Conservation (phyloP, 228 moss, liverwort and hornwort species). For the Sphagnum magellanicum region DNA sequence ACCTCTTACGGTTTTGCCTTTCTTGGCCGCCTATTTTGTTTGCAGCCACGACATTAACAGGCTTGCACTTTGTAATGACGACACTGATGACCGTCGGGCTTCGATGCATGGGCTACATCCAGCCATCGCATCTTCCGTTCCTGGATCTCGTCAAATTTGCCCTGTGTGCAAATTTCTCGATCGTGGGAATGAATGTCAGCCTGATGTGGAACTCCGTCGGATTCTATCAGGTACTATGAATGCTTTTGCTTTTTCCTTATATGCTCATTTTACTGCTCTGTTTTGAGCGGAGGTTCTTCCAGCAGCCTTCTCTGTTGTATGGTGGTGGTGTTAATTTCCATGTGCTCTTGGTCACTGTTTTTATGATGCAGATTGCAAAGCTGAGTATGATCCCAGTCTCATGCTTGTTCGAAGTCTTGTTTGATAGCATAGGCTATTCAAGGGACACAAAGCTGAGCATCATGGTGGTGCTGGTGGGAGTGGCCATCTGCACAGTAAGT, state of each 20-base stretch:
- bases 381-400: constrained; percentile 61
- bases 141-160: constrained; percentile 50
- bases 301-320: no score
- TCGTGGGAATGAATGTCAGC: constrained; percentile 60
- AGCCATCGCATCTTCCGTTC: constrained; percentile 42
- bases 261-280: no score
- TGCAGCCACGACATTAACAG: constrained; percentile 55
- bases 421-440: constrained; percentile 51
- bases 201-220: constrained; percentile 63
- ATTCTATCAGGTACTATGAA: constrained; percentile 39
- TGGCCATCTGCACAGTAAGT: constrained; percentile 47
- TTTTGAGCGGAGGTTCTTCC: no score
- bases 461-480: constrained; percentile 39
- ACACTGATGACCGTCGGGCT: constrained; percentile 42
- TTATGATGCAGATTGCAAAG: constrained; percentile 38
- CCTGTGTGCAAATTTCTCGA: constrained; percentile 51
- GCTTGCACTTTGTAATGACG: constrained; percentile 49
- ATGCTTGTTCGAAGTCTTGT: constrained; percentile 51
- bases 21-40: no score
- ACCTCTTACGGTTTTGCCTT: no score
- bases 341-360: not conserved
- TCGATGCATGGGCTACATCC: constrained; percentile 47
- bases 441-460: constrained; percentile 55
- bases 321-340: no score
- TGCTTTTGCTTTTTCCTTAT: no score